These are phyloP conservation scores for Lyophyllum semitale DNA, from an alignment of 768 basidiomycete species.

Conservation along the genomic window DNA sequence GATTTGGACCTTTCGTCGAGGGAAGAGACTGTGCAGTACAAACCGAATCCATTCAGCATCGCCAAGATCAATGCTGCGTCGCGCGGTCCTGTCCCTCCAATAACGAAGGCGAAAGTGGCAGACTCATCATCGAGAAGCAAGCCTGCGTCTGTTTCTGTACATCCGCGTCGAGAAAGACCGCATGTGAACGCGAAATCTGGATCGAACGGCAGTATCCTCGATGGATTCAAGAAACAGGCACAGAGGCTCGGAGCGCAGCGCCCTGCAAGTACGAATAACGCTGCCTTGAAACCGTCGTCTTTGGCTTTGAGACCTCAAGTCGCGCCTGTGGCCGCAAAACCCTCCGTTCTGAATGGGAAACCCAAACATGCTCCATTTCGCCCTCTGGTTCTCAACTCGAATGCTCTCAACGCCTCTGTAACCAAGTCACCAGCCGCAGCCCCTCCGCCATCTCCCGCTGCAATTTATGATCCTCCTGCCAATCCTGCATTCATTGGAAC, in stretches of 20 bases:
- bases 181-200: background rate
- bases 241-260: constrained; percentile 4
- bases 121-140: background rate
- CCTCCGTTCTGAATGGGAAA: background rate
- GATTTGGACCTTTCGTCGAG: constrained; percentile 64
- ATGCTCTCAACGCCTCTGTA: background rate
- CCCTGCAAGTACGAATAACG: background rate
- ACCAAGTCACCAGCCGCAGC: background rate
- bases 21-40: constrained; percentile 63
- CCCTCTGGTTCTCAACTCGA: background rate
- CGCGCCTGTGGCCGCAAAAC: background rate
- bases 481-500: background rate
- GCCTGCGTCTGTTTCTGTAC: background rate
- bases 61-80: constrained; percentile 76
- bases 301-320: background rate
- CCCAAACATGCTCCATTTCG: background rate
- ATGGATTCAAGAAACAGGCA: constrained; percentile 48
- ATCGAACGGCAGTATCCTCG: constrained; percentile 34
- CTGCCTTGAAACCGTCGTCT: background rate
- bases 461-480: background rate
- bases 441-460: background rate
- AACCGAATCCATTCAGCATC: constrained; percentile 79
- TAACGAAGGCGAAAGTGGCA: background rate
- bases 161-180: background rate
- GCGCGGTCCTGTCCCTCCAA: constrained; percentile 27